These are phyloP conservation scores for Exserohilum turcica DNA, from an alignment of 2,329 filamentous ascomycete genomes.

Conservation along the genomic window DNA sequence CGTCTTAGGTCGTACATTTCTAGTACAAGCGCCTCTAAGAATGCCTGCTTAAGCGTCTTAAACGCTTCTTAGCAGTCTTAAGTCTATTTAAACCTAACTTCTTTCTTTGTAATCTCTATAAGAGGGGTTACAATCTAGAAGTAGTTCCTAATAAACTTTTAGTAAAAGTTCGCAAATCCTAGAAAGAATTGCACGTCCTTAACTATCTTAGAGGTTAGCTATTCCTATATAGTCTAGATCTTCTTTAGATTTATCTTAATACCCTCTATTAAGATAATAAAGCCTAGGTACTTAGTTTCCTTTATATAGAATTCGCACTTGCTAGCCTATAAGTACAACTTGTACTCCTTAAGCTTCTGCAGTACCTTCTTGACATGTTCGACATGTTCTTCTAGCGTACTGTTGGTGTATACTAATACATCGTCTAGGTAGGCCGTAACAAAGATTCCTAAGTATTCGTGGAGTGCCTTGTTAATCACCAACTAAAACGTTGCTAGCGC, in stretches of 20 bases:
- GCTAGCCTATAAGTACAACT: conserved; percentile 22
- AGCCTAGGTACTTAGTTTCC: conserved; percentile 38
- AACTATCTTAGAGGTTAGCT: conserved; percentile 23
- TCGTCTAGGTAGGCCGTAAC: not conserved
- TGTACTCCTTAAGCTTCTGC: conserved; percentile 20
- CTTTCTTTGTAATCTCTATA: not conserved
- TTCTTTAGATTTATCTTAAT: conserved; percentile 35
- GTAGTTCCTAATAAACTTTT: conserved; percentile 2
- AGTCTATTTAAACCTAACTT: not conserved
- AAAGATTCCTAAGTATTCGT: not conserved
- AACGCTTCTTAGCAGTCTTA: not conserved
- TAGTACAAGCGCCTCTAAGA: not conserved
- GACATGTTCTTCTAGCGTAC: not conserved
- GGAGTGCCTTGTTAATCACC: not conserved
- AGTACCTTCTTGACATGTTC: conserved; percentile 31
- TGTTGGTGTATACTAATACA: not conserved
- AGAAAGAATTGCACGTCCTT: conserved; percentile 15
- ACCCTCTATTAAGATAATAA: conserved; percentile 30
- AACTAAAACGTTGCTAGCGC: conserved; percentile 2
- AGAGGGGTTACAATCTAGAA: not conserved
- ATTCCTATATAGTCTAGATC: conserved; percentile 29
- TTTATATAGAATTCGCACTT: conserved; percentile 42
- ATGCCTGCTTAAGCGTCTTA: conserved; percentile 2
- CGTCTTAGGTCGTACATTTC: not conserved
- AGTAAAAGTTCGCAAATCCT: not conserved